Base-by-base conservation (phyloP, 164 flowering plant species). In the Brasenia schreberi region DNA sequence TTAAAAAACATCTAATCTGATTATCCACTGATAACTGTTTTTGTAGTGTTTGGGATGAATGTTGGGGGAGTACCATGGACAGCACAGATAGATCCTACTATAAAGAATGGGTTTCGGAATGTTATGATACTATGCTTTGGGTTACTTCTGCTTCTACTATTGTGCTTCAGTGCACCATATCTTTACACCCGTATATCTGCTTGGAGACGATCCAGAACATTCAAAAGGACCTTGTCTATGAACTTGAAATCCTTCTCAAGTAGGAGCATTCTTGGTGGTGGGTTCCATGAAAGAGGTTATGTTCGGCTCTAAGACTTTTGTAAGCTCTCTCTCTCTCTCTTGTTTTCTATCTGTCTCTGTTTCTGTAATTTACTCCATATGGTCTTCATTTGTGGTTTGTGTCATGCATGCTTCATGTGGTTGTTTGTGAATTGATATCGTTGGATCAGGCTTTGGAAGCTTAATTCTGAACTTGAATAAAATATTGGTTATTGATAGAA, bases 31-130 rank as follows among this genome's bases (percentile, higher is more conserved):
- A 18, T 49, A 23, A 23, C 27, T 23, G 27, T 23, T 23, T 12
- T 45, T 45, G 53, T 82, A 95, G 97, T 88, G 49, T 95, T 95
- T 78, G 99, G 99, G 59, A 95, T 95, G 99, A 95, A 95, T 68
- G 99, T 92, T 18, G 99, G 99, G 18, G 99, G 99, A 53, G 92
- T 95, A 66, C 99, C 99, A 68, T 95, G 99, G 97, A 92, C 99
- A 4, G 80, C 44, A 19, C 97, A 88, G 69, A 71, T 56, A 5
- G 77, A 87, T 61, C 92, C 97, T 9, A 49, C 23, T 12, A 5
- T 87, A 60, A 80, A 77, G 72, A 83, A 84, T 61, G 99, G 99
- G 58, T 95, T 95, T 66, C 82, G 84, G 59, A 92, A 95, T 65
- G 99, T 92, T 6, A 67, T 95, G 80, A 53, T 87, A 18, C 65